Conservation (phyloP, 192 early-diverging fungal species). For the Podila horticola region DNA sequence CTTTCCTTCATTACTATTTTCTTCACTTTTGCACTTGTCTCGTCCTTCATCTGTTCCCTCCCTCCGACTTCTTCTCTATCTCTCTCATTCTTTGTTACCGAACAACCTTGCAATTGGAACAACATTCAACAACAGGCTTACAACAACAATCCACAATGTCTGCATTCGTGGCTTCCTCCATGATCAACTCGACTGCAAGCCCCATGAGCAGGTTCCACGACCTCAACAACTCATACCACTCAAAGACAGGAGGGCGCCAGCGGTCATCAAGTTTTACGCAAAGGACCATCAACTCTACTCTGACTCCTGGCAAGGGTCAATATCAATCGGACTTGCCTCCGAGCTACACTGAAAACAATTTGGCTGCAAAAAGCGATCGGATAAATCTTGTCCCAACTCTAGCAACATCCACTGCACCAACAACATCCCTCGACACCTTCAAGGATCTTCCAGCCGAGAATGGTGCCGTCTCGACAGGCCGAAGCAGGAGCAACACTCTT, state of each 20-base stretch:
- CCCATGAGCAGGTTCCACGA: slow-evolving; percentile 36
- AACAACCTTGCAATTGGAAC: no score
- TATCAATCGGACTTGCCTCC: neutral
- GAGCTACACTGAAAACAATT: neutral
- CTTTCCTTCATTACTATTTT: slow-evolving; percentile 3
- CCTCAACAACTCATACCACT: neutral
- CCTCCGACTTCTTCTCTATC: neutral
- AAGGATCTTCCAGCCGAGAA: neutral
- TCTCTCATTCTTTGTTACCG: neutral
- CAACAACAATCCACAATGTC: slow-evolving; percentile 10
- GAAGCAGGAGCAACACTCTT: slow-evolving; percentile 45
- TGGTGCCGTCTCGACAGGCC: slow-evolving; percentile 17
- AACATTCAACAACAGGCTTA: neutral
- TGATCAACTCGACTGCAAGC: slow-evolving; percentile 11
- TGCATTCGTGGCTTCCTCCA: slow-evolving; percentile 6
- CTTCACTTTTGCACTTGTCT: slow-evolving; percentile 2
- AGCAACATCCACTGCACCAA: neutral
- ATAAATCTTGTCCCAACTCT: slow-evolving; percentile 30
- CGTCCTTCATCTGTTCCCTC: neutral
- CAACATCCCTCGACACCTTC: neutral
- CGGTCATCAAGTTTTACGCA: slow-evolving; percentile 31
- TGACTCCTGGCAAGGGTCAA: slow-evolving; percentile 13
- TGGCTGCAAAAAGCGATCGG: slow-evolving; percentile 19
- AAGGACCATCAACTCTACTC: neutral
- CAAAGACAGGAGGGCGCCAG: slow-evolving; percentile 12